Conservation (phyloP, 2,329 filamentous ascomycete species). For the Colletotrichum australisinense region DNA sequence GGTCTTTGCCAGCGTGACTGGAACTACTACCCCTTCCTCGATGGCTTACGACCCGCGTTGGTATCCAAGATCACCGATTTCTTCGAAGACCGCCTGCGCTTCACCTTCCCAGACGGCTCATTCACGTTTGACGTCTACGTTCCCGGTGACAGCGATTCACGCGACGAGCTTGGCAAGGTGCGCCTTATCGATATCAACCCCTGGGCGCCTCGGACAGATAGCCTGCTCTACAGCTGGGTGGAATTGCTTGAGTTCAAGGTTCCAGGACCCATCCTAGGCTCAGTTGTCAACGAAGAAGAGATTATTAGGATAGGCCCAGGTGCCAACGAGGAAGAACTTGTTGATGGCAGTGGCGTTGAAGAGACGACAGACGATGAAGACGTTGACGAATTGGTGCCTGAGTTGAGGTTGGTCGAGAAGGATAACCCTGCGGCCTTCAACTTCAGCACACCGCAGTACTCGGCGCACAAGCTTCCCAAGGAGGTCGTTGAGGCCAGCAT, state of each 20-base stretch:
- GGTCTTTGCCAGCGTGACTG: conserved; percentile 90
- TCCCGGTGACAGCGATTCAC: conserved; percentile 69
- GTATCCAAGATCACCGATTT: conserved; percentile 78
- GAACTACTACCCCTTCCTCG: conserved; percentile 89
- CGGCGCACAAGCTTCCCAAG: conserved; percentile 93
- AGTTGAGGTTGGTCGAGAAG: conserved; percentile 84
- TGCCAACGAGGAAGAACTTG: conserved; percentile 49
- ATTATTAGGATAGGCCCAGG: conserved; percentile 53
- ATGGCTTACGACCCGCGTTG: conserved; percentile 71
- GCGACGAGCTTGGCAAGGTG: conserved; percentile 75
- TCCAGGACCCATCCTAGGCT: conserved; percentile 66
- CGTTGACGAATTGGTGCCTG: conserved; percentile 65
- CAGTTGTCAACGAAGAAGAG: conserved; percentile 51
- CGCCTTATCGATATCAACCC: conserved; percentile 95
- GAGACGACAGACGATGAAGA: conserved; percentile 48
- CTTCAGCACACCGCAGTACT: conserved; percentile 88
- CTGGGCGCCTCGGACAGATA: conserved; percentile 91
- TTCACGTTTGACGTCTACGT: conserved; percentile 96
- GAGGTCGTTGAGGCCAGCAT: conserved; percentile 84
- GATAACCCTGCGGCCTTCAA: conserved; percentile 91
- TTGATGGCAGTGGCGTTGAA: conserved; percentile 48
- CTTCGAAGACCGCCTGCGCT: conserved; percentile 78
- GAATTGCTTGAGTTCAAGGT: conserved; percentile 83
- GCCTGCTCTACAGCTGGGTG: conserved; percentile 88
- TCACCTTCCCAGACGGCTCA: conserved; percentile 84